A percentile compares a stretch with the other conserved stretches of the same genome.
phyloP scores from a whole-genome alignment of 169 alveolate genomes.

The Plasmodium fragile region DNA sequence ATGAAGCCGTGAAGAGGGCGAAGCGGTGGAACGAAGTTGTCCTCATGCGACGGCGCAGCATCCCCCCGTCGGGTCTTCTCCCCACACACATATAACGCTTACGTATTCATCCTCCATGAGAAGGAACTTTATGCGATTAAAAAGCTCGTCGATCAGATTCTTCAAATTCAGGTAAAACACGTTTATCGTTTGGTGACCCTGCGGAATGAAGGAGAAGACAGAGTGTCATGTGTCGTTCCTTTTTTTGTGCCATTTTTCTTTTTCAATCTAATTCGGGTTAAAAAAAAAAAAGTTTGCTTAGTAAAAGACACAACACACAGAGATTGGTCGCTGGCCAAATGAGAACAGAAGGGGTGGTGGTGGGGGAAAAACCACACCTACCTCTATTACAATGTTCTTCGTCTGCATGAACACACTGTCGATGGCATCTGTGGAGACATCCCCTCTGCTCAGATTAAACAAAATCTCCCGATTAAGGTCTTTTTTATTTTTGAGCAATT shows the following conservation, averaged over 20 bases:
- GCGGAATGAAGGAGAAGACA: background rate
- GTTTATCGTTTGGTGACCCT: slow-evolving; percentile 53
- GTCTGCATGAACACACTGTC: slow-evolving; percentile 69
- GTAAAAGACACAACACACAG: too few species aligned
- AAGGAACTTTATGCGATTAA: slow-evolving; percentile 38
- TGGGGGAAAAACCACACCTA: too few species aligned
- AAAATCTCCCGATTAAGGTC: slow-evolving; percentile 24
- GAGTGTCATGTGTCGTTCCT: background rate
- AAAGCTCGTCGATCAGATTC: slow-evolving; percentile 46
- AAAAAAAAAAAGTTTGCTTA: background rate
- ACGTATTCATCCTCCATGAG: slow-evolving; percentile 42
- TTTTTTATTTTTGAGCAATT: background rate
- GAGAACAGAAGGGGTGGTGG: too few species aligned
- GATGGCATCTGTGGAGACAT: slow-evolving; percentile 48
- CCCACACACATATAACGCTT: background rate
- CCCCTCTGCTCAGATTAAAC: slow-evolving; percentile 34
- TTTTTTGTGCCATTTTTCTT: too few species aligned
- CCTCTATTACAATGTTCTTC: slow-evolving; percentile 47
- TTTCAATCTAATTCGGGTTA: too few species aligned
- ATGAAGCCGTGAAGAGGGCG: too few species aligned
- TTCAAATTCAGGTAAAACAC: slow-evolving; percentile 38
- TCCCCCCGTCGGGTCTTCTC: background rate
- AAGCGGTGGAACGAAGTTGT: background rate
- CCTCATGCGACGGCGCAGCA: background rate
- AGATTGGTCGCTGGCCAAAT: background rate